These are phyloP conservation scores for Cunninghamia lanceolata DNA, from an alignment of 75 land plant species.

Conservation along the genomic window DNA sequence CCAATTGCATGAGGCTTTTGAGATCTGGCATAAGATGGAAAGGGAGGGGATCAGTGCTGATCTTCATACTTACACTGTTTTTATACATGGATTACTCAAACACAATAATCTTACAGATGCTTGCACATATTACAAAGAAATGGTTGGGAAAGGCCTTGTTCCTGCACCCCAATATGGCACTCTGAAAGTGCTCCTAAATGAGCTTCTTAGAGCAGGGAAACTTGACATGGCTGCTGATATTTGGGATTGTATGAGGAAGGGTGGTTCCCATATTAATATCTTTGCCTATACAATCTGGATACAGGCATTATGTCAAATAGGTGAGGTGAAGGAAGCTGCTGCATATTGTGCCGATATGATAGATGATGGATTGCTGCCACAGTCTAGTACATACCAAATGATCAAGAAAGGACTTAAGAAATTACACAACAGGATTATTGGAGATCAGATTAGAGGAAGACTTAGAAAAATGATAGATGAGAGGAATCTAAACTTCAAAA, in stretches of 20 bases:
- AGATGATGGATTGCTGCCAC: conserved; percentile 60
- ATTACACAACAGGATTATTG: conserved; percentile 52
- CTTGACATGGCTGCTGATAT: conserved; percentile 62
- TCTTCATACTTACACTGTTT: conserved; percentile 40
- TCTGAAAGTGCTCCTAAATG: conserved; percentile 51
- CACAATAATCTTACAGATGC: conserved; percentile 48
- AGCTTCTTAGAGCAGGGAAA: conserved; percentile 45
- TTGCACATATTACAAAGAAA: conserved; percentile 59
- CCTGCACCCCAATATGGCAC: conserved; percentile 60
- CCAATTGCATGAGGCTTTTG: conserved; percentile 39
- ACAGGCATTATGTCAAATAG: conserved; percentile 54
- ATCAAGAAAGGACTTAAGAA: conserved; percentile 65
- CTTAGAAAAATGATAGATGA: conserved; percentile 63
- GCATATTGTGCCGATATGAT: conserved; percentile 64
- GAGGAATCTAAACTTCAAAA: conserved; percentile 55
- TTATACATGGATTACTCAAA: conserved; percentile 51
- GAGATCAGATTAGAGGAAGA: conserved; percentile 61
- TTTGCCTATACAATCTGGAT: conserved; percentile 81
- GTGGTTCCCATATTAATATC: conserved; percentile 53
- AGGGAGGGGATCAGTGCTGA: conserved; percentile 36
- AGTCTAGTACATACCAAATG: conserved; percentile 67
- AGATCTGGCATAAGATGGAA: conserved; percentile 52
- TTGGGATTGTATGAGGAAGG: conserved; percentile 46
- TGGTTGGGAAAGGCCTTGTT: conserved; percentile 53
- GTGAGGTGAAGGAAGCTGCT: conserved; percentile 68